Evolutionary conservation across 148 eudicot species (phyloP).

Genomic region (Dysphania ambrosioides): DNA sequence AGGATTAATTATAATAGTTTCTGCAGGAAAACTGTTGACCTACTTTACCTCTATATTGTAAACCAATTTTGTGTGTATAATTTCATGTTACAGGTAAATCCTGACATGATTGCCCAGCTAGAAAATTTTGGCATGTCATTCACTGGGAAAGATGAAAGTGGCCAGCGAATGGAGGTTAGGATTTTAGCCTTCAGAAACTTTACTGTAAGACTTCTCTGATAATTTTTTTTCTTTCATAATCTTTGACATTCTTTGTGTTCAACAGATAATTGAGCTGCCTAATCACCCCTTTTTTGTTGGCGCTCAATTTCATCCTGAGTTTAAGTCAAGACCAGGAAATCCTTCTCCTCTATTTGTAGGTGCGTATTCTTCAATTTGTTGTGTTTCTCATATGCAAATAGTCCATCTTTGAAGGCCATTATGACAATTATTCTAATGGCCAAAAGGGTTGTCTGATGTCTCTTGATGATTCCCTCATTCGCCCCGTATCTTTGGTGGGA

Average conservation of each 20-base stretch:
- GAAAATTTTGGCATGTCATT: constrained; percentile 85
- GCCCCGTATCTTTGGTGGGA: background rate
- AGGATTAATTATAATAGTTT: background rate
- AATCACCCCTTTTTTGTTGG: constrained; percentile 81
- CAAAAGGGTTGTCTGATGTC: background rate
- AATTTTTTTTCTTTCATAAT: background rate
- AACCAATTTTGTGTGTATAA: constrained; percentile 2
- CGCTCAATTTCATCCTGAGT: constrained; percentile 97
- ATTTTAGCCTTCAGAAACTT: background rate
- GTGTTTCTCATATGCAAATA: background rate
- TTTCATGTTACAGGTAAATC: constrained; percentile 63
- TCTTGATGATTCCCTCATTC: background rate
- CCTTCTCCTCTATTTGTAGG: constrained; percentile 92
- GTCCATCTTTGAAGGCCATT: background rate
- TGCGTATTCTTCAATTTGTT: constrained; percentile 17
- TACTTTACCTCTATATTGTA: background rate
- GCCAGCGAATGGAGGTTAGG: constrained; percentile 88
- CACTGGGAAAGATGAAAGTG: constrained; percentile 90
- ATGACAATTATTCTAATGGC: background rate
- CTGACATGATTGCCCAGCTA: constrained; percentile 65
- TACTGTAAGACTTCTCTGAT: background rate
- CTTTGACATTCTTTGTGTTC: background rate
- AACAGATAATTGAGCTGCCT: constrained; percentile 80
- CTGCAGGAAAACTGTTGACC: background rate
- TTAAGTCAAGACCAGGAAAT: constrained; percentile 85